Evolutionary conservation across 768 basidiomycete species (phyloP).

Genomic region (Grammothele lineata): DNA sequence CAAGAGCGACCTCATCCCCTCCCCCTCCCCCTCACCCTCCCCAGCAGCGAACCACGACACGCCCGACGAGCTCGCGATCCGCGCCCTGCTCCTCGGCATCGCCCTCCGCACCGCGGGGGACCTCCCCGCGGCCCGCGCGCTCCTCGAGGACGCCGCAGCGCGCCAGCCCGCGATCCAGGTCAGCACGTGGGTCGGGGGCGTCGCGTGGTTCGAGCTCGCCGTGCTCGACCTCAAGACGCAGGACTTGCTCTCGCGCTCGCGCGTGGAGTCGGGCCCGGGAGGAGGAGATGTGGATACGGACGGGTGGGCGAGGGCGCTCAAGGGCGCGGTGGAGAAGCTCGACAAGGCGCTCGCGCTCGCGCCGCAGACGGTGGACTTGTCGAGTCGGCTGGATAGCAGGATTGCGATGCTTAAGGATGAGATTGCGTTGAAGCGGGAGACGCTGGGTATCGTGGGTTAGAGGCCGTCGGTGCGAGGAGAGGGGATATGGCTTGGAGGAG

Average conservation of each 20-base stretch:
- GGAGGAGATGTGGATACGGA: conserved; percentile 1
- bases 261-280: conserved; percentile 7
- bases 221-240: conserved; percentile 65
- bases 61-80: conserved; percentile 65
- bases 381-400: conserved; percentile 64
- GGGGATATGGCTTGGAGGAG: no score
- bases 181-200: conserved; percentile 64
- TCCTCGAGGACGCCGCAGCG: conserved; percentile 48
- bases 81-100: conserved; percentile 65
- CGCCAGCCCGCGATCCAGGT: conserved; percentile 38
- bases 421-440: conserved; percentile 57
- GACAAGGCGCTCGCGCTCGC: conserved; percentile 46
- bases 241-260: conserved; percentile 31
- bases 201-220: conserved; percentile 66
- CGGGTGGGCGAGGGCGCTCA: conserved; percentile 47
- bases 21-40: conserved; percentile 4
- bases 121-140: conserved; percentile 39
- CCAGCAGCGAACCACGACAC: conserved; percentile 38
- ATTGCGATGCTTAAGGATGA: conserved; percentile 68
- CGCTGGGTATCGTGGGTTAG: conserved; percentile 19
- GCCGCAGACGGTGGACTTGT: conserved; percentile 55
- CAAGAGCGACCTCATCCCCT: conserved; percentile 25
- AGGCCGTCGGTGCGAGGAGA: no score
- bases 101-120: conserved; percentile 54
- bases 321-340: conserved; percentile 44